These are phyloP conservation scores for Gynandropsis gynandra DNA, from an alignment of 345 rosid genomes.

Conservation along the genomic window DNA sequence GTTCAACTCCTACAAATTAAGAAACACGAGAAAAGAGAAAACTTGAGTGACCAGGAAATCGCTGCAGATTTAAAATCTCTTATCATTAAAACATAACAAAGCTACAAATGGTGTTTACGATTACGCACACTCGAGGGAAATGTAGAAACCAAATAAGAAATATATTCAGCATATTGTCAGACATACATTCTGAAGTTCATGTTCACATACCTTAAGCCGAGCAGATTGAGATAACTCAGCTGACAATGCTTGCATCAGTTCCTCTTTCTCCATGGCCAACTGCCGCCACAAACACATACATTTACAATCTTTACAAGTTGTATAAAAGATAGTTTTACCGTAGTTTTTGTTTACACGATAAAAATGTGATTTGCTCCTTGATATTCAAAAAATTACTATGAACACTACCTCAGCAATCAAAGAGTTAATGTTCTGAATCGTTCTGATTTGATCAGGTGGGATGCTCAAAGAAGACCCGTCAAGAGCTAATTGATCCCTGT, in stretches of 20 bases:
- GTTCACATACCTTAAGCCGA: slow-evolving; percentile 56
- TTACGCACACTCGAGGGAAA: not conserved
- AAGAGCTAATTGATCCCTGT: slow-evolving; percentile 34
- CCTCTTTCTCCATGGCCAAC: slow-evolving; percentile 87
- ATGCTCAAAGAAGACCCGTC: slow-evolving; percentile 53
- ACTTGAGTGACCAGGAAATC: slow-evolving; percentile 8
- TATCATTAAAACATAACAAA: not conserved
- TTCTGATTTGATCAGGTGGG: slow-evolving; percentile 76
- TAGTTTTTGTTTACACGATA: too few species aligned
- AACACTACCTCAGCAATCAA: slow-evolving; percentile 64
- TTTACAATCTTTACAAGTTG: not conserved
- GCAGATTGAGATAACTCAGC: slow-evolving; percentile 66
- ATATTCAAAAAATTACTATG: not conserved
- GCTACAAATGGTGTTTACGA: not conserved
- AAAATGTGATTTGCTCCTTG: too few species aligned
- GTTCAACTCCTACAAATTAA: slow-evolving; percentile 63
- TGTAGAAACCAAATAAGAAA: slow-evolving; percentile 5
- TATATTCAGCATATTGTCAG: not conserved
- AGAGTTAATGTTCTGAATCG: slow-evolving; percentile 61
- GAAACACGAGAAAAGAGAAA: slow-evolving; percentile 7
- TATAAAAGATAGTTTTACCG: too few species aligned
- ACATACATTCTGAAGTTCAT: not conserved
- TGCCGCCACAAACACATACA: slow-evolving; percentile 30
- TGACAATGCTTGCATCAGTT: slow-evolving; percentile 62
- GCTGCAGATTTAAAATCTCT: not conserved